These are phyloP conservation scores for Cucurbita moschata DNA, from an alignment of 306 rosid species.

Conservation along the genomic window DNA sequence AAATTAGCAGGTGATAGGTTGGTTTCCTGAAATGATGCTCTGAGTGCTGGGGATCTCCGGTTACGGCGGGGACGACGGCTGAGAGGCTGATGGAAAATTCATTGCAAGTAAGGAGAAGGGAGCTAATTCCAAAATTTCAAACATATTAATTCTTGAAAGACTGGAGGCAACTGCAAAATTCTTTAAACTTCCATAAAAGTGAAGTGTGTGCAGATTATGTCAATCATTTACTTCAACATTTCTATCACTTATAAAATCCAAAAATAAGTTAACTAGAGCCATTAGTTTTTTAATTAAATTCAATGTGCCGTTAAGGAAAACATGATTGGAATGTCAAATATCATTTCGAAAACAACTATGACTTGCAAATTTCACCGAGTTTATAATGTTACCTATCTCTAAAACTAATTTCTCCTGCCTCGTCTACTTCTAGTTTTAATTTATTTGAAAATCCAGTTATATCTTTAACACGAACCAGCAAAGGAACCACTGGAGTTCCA, in stretches of 20 bases:
- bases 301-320: neutral
- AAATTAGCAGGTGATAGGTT: conserved; percentile 69
- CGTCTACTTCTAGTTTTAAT: neutral
- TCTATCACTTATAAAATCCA: neutral
- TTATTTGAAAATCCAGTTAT: neutral
- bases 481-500: conserved; percentile 78
- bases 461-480: conserved; percentile 38
- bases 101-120: conserved; percentile 2
- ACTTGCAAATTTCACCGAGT: neutral
- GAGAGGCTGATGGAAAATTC: conserved; percentile 38
- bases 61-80: conserved; percentile 78
- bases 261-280: neutral
- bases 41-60: conserved; percentile 40
- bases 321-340: neutral
- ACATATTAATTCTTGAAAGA: neutral
- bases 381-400: neutral
- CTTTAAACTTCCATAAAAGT: neutral
- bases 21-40: conserved; percentile 86
- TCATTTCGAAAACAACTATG: neutral
- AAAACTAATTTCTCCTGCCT: neutral
- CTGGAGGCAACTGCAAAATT: neutral
- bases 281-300: neutral
- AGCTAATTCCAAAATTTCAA: neutral
- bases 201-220: neutral
- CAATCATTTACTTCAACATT: neutral